phyloP scores from a whole-genome alignment of 2,329 filamentous ascomycete genomes.

The Paecilomyces formosus region DNA sequence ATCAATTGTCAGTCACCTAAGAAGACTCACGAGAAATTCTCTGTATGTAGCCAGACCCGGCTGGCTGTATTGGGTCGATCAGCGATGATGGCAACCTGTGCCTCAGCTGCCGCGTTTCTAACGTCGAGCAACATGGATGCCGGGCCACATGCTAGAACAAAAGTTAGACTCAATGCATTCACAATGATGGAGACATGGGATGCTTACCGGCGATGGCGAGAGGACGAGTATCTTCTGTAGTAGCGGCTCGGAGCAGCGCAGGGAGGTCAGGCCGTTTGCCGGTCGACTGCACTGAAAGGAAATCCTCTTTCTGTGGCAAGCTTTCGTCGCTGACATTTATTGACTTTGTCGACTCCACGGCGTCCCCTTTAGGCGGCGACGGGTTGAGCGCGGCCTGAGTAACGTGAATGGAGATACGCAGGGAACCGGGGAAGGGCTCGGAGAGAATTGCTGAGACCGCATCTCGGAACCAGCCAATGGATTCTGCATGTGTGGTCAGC shows the following conservation, averaged over 20 bases:
- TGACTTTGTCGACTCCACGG: constrained; percentile 1
- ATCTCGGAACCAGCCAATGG: constrained; percentile 1
- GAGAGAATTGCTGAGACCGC: not conserved
- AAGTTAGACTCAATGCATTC: not conserved
- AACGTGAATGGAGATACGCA: not conserved
- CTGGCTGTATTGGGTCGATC: constrained; percentile 14
- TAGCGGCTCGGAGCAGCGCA: constrained; percentile 10
- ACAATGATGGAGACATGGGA: not conserved
- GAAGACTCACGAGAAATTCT: constrained; percentile 40
- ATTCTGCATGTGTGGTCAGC: not conserved
- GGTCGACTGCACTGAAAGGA: constrained; percentile 1
- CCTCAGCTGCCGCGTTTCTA: constrained; percentile 39
- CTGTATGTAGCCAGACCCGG: constrained; percentile 40
- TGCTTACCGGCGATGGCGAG: not conserved
- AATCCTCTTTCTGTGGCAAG: not conserved
- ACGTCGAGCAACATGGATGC: constrained; percentile 42
- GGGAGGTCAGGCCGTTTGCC: constrained; percentile 28
- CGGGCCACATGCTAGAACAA: constrained; percentile 39
- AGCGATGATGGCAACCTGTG: constrained; percentile 29
- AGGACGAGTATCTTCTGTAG: not conserved
- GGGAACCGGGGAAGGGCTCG: not conserved
- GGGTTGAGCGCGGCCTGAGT: not conserved
- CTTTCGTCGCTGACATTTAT: constrained; percentile 4
- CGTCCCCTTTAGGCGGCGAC: not conserved
- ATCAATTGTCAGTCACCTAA: not conserved